Base-by-base conservation (phyloP, 2,329 filamentous ascomycete genomes). In the Aotearoamyces nothofagi region DNA sequence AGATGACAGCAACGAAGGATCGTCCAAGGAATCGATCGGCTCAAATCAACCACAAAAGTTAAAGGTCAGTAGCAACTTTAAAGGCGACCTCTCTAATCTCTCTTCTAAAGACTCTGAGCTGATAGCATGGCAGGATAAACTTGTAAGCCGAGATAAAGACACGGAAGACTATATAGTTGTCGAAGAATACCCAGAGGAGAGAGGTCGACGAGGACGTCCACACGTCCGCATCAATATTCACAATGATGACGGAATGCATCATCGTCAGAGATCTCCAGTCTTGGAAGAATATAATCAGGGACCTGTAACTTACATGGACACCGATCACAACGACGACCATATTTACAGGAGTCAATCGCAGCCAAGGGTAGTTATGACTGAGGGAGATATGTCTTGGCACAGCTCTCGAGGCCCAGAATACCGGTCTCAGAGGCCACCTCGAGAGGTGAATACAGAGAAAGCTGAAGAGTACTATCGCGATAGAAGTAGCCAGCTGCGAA, bases 51-150 rank as follows among this genome's bases (percentile, higher is more conserved):
- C 9, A 9, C 22, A 24, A 24, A 13, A 11, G 15, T 3, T 6
- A 11, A 5, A 24, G 4, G 22, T 24, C 22, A 24, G 15, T 11
- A 24, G 22, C 22, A 23, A 13, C 24, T 7, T 20, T 20, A n/a
- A 8, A 20, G n/a, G 19, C n/a, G 8, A 8, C 19, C 8, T 20
- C 19, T 20, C 19, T 20, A 7, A 20, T 20, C 19, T 20, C n/a
- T 20, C 19, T n/a, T 20, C 19, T 20, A 20, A 20, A 20, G 19
- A n/a, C 8, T 20, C 7, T 8, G n/a, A 20, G 19, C 19, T 8
- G 19, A n/a, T n/a, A n/a, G n/a, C n/a, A n/a, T n/a, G 19, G n/a
- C 19, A 20, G 19, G 19, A 20, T n/a, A 20, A n/a, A 20, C 19
- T 20, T n/a, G 7, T 20, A 7, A 20, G n/a, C 19, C 19, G 19